Percentiles rank a stretch among this genome's conserved stretches.
Evolutionary conservation across 495 filamentous ascomycete genomes (phyloP).

Genomic region (Aspergillus olivimuriae): DNA sequence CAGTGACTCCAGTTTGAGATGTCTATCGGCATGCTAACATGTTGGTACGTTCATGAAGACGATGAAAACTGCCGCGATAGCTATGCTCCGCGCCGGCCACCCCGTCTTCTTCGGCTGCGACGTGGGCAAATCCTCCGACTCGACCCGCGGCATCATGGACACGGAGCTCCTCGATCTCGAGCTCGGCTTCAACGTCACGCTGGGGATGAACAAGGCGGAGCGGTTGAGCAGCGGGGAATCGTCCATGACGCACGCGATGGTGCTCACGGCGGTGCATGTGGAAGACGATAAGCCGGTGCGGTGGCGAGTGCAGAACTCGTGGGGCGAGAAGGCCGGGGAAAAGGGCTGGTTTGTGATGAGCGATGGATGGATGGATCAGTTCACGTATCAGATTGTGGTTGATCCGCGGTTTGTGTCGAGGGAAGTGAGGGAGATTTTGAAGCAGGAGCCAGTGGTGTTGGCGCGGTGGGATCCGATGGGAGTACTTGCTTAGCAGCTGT

Average conservation of each 20-base stretch:
- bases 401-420: conserved; percentile 61
- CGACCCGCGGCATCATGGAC: conserved; percentile 67
- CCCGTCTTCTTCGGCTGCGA: conserved; percentile 88
- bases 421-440: conserved; percentile 61
- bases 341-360: conserved; percentile 85
- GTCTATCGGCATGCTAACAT: background rate
- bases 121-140: conserved; percentile 73
- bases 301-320: conserved; percentile 83
- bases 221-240: conserved; percentile 64
- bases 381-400: conserved; percentile 81
- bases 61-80: conserved; percentile 65
- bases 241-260: conserved; percentile 88
- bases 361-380: conserved; percentile 83
- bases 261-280: conserved; percentile 76
- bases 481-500: conserved; percentile 58
- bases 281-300: conserved; percentile 57
- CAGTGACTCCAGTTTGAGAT: too few species aligned
- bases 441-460: conserved; percentile 61
- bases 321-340: conserved; percentile 60
- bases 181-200: conserved; percentile 67
- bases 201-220: conserved; percentile 68
- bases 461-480: conserved; percentile 90
- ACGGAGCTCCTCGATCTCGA: conserved; percentile 62
- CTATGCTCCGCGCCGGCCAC: conserved; percentile 66
- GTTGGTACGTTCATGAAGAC: conserved; percentile 14